A percentile compares a stretch with the other conserved stretches of the same genome.
These are phyloP conservation scores for Diaporthe sp. DNA, from an alignment of 2,329 filamentous ascomycete species.

Conservation along the genomic window DNA sequence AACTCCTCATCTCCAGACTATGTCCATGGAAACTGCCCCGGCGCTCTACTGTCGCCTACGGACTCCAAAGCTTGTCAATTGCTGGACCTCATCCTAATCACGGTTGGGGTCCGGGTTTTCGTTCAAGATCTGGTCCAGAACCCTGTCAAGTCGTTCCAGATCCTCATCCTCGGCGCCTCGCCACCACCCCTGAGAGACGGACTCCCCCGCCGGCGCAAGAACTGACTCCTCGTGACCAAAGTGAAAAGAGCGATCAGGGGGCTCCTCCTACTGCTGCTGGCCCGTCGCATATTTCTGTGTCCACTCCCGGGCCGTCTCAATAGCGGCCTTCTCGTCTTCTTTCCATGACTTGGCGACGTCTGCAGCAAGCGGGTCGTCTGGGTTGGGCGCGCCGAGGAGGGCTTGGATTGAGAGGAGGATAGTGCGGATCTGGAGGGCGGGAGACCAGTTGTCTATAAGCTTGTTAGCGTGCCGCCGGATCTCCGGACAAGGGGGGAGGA, in stretches of 20 bases:
- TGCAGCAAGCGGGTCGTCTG: conserved; percentile 97
- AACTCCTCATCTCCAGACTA: neutral
- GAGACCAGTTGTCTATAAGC: conserved; percentile 92
- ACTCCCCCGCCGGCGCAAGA: neutral
- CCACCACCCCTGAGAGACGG: neutral
- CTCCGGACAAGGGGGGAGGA: neutral
- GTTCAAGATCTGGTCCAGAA: neutral
- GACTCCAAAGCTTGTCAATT: neutral
- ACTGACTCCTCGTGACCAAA: neutral
- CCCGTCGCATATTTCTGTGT: conserved; percentile 81
- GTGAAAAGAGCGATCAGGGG: neutral
- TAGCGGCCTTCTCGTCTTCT: conserved; percentile 92
- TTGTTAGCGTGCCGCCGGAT: conserved; percentile 9
- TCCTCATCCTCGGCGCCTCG: neutral
- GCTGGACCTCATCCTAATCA: neutral
- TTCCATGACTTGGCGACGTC: conserved; percentile 99
- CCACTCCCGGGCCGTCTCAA: conserved; percentile 93
- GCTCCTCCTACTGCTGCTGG: conserved; percentile 36
- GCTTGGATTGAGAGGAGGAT: conserved; percentile 99
- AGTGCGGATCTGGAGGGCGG: conserved; percentile 95
- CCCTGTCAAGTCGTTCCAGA: neutral
- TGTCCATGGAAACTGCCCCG: neutral
- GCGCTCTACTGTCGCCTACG: neutral
- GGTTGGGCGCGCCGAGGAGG: conserved; percentile 94
- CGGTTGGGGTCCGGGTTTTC: neutral